Evolutionary conservation across 305 asterid genomes (phyloP).

Genomic region (Rubia tinctorum): DNA sequence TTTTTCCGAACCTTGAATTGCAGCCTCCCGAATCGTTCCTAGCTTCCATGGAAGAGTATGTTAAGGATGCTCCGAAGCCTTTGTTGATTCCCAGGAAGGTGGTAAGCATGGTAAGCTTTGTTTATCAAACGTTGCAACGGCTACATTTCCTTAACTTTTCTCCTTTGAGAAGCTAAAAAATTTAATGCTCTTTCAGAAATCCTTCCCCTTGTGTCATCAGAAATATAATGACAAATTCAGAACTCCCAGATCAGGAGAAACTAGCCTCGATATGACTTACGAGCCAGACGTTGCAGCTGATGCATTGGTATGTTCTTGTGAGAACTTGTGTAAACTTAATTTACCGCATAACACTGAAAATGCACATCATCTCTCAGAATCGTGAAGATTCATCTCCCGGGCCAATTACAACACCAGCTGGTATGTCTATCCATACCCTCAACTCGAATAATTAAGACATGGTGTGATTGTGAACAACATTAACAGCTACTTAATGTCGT

Average conservation of each 20-base stretch:
- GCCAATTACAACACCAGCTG: slow-evolving; percentile 42
- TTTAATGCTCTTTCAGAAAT: neutral
- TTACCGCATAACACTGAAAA: neutral
- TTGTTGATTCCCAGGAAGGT: no score
- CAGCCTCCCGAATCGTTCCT: no score
- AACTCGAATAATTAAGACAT: neutral
- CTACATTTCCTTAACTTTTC: no score
- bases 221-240: neutral
- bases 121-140: neutral
- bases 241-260: neutral
- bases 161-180: no score
- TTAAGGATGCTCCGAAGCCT: no score
- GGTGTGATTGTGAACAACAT: neutral
- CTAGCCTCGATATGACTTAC: neutral
- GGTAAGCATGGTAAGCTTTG: neutral
- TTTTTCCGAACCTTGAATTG: no score
- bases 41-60: no score
- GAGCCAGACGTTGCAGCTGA: slow-evolving; percentile 20
- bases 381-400: slow-evolving; percentile 41
- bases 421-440: slow-evolving; percentile 10
- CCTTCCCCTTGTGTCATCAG: neutral
- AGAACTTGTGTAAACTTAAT: neutral
- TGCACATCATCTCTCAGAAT: slow-evolving; percentile 38
- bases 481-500: neutral
- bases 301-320: slow-evolving; percentile 40